Evolutionary conservation across 2,329 filamentous ascomycete genomes (phyloP).

Genomic region (Epichloe brachyelytri): DNA sequence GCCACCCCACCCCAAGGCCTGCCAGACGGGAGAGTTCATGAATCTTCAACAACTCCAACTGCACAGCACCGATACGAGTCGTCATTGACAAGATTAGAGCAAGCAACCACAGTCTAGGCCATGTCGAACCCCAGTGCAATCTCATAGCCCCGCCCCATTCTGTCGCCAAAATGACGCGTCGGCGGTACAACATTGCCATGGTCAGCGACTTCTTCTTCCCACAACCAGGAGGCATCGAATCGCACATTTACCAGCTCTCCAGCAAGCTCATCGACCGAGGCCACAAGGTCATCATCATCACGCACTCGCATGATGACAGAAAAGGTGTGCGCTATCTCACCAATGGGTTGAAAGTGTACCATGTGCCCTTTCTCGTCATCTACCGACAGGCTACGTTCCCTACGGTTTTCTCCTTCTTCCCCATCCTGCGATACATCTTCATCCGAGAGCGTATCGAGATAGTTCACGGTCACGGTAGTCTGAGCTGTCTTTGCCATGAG

Average conservation of each 20-base stretch:
- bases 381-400: conserved; percentile 90
- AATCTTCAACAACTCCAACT: background rate
- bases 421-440: conserved; percentile 91
- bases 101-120: background rate
- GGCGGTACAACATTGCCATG: conserved; percentile 67
- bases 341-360: conserved; percentile 96
- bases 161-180: conserved; percentile 33
- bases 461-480: conserved; percentile 89
- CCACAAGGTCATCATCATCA: conserved; percentile 96
- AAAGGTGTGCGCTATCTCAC: conserved; percentile 91
- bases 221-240: conserved; percentile 90
- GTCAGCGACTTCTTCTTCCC: conserved; percentile 99
- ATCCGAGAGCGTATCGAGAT: conserved; percentile 93
- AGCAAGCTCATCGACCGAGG: conserved; percentile 94
- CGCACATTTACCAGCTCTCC: conserved; percentile 95
- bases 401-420: conserved; percentile 97
- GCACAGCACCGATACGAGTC: background rate
- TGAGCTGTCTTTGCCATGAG: conserved; percentile 89
- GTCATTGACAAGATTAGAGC: background rate
- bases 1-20: too few species aligned
- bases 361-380: conserved; percentile 90
- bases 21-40: too few species aligned
- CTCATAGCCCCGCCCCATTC: conserved; percentile 4
- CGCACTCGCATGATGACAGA: conserved; percentile 82
- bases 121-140: conserved; percentile 1